A percentile compares a stretch with the other conserved stretches of the same genome.
These are phyloP conservation scores for Tolypocladium inflatum DNA, from an alignment of 2,329 filamentous ascomycete species.

Conservation along the genomic window DNA sequence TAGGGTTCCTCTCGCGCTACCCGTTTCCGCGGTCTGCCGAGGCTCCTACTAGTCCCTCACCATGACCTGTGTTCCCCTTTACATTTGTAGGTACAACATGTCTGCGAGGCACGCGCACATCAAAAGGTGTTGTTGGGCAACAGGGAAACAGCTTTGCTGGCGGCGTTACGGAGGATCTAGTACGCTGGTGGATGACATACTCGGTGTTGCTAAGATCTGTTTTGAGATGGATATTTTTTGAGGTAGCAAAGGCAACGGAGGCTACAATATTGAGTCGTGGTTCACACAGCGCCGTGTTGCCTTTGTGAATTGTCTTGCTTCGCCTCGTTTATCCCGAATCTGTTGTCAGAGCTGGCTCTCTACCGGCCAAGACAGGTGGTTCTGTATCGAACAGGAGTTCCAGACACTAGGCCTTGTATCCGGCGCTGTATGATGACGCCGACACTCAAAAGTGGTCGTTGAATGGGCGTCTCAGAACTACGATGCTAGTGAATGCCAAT, in stretches of 20 bases:
- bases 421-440: neutral
- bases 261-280: conserved; percentile 10
- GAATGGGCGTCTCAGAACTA: neutral
- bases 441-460: neutral
- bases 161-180: conserved; percentile 16
- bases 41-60: neutral
- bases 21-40: neutral
- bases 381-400: neutral
- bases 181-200: conserved; percentile 11
- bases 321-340: neutral
- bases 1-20: neutral
- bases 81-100: conserved; percentile 27
- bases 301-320: neutral
- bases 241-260: conserved; percentile 12
- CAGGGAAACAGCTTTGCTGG: conserved; percentile 14
- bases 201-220: conserved; percentile 19
- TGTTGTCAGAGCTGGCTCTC: neutral
- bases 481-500: neutral
- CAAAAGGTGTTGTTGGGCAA: conserved; percentile 36
- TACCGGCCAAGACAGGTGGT: neutral
- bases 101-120: conserved; percentile 32
- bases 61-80: conserved; percentile 1
- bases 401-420: neutral
- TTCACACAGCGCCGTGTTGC: neutral
- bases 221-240: neutral